Conservation (phyloP, 352 stramenopile species). For the Globisporangium nunn region DNA sequence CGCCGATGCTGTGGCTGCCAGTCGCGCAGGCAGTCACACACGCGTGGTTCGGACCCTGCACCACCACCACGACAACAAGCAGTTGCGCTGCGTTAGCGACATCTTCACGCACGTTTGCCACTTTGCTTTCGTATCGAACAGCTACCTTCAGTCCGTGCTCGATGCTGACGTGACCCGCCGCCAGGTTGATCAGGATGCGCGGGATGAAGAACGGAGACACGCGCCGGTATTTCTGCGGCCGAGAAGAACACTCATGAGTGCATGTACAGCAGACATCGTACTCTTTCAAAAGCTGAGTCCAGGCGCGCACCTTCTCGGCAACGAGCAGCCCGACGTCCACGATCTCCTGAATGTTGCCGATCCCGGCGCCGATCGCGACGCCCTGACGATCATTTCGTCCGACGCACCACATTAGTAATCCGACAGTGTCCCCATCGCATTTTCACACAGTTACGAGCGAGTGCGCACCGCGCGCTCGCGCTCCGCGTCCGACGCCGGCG, state of each 20-base stretch:
- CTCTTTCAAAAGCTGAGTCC: neutral
- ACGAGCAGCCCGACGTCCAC: conserved; percentile 66
- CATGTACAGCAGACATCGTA: neutral
- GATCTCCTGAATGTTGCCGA: conserved; percentile 84
- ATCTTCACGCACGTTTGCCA: neutral
- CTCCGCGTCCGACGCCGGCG: conserved; percentile 50
- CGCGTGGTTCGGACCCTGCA: conserved; percentile 93
- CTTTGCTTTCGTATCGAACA: neutral
- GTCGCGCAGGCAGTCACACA: conserved; percentile 96
- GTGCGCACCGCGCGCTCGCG: conserved; percentile 47
- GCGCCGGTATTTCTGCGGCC: conserved; percentile 74
- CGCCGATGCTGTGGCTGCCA: conserved; percentile 94
- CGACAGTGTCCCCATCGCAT: no score
- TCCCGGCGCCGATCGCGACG: conserved; percentile 80
- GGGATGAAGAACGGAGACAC: conserved; percentile 93
- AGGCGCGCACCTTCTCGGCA: conserved; percentile 39
- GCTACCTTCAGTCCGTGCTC: conserved; percentile 82
- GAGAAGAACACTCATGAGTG: neutral
- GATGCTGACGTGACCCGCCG: conserved; percentile 89
- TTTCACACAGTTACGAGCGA: no score
- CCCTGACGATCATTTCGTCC: conserved; percentile 27
- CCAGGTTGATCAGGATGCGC: conserved; percentile 91
- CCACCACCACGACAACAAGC: neutral
- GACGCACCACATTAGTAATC: neutral
- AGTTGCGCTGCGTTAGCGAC: neutral